These are phyloP conservation scores for Colletotrichum navitas DNA, from an alignment of 2,329 filamentous ascomycete species.

Conservation along the genomic window DNA sequence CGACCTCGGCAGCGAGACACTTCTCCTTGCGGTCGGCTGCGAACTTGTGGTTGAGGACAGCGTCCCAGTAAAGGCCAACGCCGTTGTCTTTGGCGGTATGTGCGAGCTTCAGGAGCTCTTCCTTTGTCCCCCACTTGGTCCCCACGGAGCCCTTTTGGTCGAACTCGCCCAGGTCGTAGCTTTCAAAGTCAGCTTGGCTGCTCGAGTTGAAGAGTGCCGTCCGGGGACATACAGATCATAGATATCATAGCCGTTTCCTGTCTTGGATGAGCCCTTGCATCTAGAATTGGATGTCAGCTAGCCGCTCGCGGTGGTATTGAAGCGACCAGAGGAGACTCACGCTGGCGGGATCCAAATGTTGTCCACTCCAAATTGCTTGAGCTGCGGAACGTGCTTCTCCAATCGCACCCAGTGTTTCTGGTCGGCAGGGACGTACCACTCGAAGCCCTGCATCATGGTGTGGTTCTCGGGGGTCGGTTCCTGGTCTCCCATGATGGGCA, in stretches of 20 bases:
- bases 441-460: constrained; percentile 78
- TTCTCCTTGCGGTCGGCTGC: constrained; percentile 76
- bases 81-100: constrained; percentile 65
- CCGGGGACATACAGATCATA: constrained; percentile 69
- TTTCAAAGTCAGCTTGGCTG: constrained; percentile 21
- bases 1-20: constrained; percentile 73
- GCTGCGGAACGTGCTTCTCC: constrained; percentile 64
- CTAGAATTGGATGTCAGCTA: constrained; percentile 31
- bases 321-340: constrained; percentile 30
- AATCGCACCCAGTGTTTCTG: constrained; percentile 74
- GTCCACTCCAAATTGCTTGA: constrained; percentile 73
- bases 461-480: constrained; percentile 57
- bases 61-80: constrained; percentile 77
- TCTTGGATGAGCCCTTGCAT: constrained; percentile 74
- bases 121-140: constrained; percentile 79
- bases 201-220: neutral
- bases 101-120: constrained; percentile 69
- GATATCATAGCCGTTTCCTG: constrained; percentile 77
- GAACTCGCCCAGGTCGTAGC: constrained; percentile 77
- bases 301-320: neutral
- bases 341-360: constrained; percentile 79
- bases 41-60: constrained; percentile 82
- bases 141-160: constrained; percentile 74
- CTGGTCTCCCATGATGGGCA: constrained; percentile 38
- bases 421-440: constrained; percentile 78